These are phyloP conservation scores for Metschnikowia santaceciliae DNA, from an alignment of 805 yeast species.

Conservation along the genomic window DNA sequence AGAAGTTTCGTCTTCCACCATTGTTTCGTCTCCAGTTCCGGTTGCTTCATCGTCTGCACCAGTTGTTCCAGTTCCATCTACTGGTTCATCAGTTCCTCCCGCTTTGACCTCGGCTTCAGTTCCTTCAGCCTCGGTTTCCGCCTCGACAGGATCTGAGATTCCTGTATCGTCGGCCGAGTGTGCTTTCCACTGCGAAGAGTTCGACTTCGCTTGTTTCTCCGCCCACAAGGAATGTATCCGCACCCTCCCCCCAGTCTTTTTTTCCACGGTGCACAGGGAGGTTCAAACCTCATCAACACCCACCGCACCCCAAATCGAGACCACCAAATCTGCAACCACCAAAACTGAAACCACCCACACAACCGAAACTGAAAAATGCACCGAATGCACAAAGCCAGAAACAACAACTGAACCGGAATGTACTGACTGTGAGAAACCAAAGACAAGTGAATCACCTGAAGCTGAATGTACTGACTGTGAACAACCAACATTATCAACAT, in stretches of 20 bases:
- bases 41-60: neutral
- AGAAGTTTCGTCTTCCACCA: no score
- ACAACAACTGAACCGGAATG: no score
- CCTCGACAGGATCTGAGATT: neutral
- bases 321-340: neutral
- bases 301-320: neutral
- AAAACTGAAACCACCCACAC: neutral
- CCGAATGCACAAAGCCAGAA: no score
- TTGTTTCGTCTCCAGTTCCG: neutral
- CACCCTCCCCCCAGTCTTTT: neutral
- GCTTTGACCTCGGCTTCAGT: neutral
- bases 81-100: neutral
- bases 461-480: no score
- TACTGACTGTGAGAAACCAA: no score
- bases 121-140: neutral
- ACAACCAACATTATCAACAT: no score
- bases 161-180: neutral
- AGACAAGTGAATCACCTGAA: no score
- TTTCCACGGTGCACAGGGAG: neutral
- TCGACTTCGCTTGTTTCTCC: neutral
- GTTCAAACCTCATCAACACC: neutral
- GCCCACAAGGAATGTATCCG: neutral
- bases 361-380: neutral
- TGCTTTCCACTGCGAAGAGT: neutral
- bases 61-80: neutral